Evolutionary conservation across 495 filamentous ascomycete species (phyloP).

Genomic region (Trypethelium eluteriae): DNA sequence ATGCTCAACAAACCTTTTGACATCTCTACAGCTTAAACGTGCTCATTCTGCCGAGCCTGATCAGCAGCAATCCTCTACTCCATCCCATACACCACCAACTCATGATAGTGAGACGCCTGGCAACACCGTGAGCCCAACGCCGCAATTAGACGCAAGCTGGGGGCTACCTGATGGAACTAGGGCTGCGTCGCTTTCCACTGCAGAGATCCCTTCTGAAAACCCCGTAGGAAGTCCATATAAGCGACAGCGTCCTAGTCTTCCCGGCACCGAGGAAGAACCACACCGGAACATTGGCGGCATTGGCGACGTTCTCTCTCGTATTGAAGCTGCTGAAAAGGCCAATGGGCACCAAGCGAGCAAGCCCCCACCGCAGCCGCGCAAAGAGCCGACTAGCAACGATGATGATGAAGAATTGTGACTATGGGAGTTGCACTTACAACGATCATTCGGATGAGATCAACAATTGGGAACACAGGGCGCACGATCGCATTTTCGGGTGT

Average conservation of each 20-base stretch:
- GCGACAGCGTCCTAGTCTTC: conserved; percentile 67
- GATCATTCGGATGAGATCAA: not conserved
- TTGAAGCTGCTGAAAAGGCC: not conserved
- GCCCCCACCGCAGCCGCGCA: conserved; percentile 6
- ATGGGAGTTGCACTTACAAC: not conserved
- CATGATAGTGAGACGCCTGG: not conserved
- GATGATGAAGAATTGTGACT: conserved; percentile 34
- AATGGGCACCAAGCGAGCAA: not conserved
- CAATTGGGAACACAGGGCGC: not conserved
- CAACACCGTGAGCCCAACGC: not conserved
- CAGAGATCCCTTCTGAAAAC: conserved; percentile 43
- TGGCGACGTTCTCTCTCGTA: not conserved
- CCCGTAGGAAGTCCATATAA: conserved; percentile 74
- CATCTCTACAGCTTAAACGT: conserved; percentile 69
- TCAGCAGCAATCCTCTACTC: conserved; percentile 41
- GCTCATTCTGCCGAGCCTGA: conserved; percentile 80
- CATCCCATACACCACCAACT: conserved; percentile 32
- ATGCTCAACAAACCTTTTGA: not conserved
- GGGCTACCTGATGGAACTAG: not conserved
- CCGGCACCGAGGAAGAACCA: conserved; percentile 35
- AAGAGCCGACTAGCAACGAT: conserved; percentile 15
- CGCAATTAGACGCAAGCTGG: not conserved
- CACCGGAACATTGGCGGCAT: conserved; percentile 14
- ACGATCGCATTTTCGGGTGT: not conserved
- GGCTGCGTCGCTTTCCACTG: not conserved